Base-by-base conservation (phyloP, 768 basidiomycete genomes). In the Trametes villosa region DNA sequence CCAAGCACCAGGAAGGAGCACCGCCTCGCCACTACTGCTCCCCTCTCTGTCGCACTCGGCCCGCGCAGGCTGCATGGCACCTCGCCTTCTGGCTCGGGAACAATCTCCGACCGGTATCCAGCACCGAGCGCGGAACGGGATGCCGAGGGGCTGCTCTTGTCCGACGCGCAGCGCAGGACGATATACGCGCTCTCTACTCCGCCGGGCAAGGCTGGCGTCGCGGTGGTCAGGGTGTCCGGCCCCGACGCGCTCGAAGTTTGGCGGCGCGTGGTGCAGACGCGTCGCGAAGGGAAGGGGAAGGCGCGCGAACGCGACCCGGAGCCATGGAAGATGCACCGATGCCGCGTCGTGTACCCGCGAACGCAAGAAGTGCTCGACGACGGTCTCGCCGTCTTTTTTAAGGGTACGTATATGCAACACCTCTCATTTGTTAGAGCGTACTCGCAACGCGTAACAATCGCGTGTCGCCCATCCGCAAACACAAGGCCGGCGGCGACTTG, bases 181-280 rank as follows among this genome's bases (percentile, higher is more conserved):
- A 92, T 96, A 46, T 96, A 90, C 70, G 94, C 94, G 1, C 79
- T 95, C 27, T 92, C 94, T 0, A 94, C 93, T 0, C 91, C 94
- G 1, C 86, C 89, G 2, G 94, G 93, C 1, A 93, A 88, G 62
- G 92, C 83, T 4, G 94, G 94, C 17, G 82, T 96, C 18, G 92
- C 87, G 1, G 86, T 96, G 38, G 76, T 96, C 52, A 82, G 94
- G 59, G 77, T 96, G 9, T 94, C 93, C 2, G 94, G 94, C 0
- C 91, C 91, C 1, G 84, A 85, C 44, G 87, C 86, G 0, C 70
- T 81, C 22, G 64, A 75, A 0, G 91, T 92, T 1, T 91, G 87
- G 84, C 72, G 75, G 34, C 71, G 67, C 4, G 79, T 94, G 75
- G 85, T 92, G 0, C 78, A 78, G 56, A 71, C 77, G 6, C 36